These are phyloP conservation scores for Fomes fomentarius DNA, from an alignment of 1,284 basidiomycete genomes.

Conservation along the genomic window DNA sequence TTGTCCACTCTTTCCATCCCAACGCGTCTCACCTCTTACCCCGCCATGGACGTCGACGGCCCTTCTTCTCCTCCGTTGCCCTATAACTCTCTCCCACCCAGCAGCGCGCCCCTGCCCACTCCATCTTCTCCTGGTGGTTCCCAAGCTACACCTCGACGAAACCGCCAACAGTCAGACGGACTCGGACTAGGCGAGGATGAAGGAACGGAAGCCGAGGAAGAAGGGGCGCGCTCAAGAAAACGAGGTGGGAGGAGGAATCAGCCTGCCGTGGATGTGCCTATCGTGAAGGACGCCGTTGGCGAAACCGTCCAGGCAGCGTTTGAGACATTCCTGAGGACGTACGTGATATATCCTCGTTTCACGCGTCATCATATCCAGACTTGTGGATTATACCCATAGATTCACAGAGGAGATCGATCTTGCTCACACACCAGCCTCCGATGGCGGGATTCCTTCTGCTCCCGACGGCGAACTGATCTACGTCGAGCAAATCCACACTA, in stretches of 20 bases:
- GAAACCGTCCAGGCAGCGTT: slow-evolving; percentile 93
- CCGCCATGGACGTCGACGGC: slow-evolving; percentile 44
- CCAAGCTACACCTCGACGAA: slow-evolving; percentile 41
- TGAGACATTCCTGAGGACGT: slow-evolving; percentile 90
- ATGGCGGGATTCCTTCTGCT: slow-evolving; percentile 58
- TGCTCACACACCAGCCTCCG: slow-evolving; percentile 74
- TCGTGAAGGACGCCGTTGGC: slow-evolving; percentile 91
- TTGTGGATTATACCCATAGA: slow-evolving; percentile 41
- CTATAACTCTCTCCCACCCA: slow-evolving; percentile 62
- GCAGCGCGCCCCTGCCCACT: slow-evolving; percentile 60
- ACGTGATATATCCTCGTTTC: slow-evolving; percentile 33
- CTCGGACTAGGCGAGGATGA: slow-evolving; percentile 64
- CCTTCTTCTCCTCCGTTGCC: slow-evolving; percentile 45
- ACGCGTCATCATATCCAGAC: not conserved
- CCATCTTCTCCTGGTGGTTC: slow-evolving; percentile 47
- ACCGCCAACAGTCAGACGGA: slow-evolving; percentile 58
- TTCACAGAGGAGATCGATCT: slow-evolving; percentile 82
- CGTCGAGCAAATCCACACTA: slow-evolving; percentile 89
- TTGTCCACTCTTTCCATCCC: slow-evolving; percentile 25
- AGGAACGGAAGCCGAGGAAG: slow-evolving; percentile 48
- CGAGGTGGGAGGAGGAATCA: slow-evolving; percentile 44
- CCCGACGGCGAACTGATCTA: slow-evolving; percentile 76
- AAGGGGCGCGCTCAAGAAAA: slow-evolving; percentile 29
- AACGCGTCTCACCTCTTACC: not conserved
- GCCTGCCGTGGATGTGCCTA: slow-evolving; percentile 69